Base-by-base conservation (phyloP, 352 stramenopile species). In the Peronospora destructor region DNA sequence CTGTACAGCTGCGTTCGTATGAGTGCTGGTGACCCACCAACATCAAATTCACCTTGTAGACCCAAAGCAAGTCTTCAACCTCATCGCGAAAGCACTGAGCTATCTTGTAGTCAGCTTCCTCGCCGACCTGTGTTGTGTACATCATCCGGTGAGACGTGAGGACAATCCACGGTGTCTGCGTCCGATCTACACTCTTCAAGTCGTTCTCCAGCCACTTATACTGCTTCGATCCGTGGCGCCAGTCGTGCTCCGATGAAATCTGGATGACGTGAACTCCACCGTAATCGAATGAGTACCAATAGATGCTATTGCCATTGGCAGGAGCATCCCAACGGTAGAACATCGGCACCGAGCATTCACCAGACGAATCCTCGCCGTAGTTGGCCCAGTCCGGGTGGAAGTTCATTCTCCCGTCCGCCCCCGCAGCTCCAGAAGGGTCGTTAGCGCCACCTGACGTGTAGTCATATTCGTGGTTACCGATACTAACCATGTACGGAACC, bases 271-370 rank as follows among this genome's bases (percentile, higher is more conserved):
- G 86, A 6, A 97, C 76, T 28, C 79, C 79, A 14, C 67, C 79
- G 49, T 91, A 87, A 47, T 95, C 68, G 58, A 95, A 97, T n/a
- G 83, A 96, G 66, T 97, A 90, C 84, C 86, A 93, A 56, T 88
- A 93, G 28, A 91, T 81, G 14, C 61, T 54, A 28, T 78, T 76
- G 19, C 80, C 77, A 30, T 80, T 87, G 14, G 56, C 51, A 6
- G 81, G 81, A 10, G 73, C 62, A 33, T 78, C 68, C 64, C 72
- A 91, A 21, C 81, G 81, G 47, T 88, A 78, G 25, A 66, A 79
- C 70, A 85, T 89, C 7, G 81, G 78, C 33, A 89, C 81, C 1
- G 72, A 85, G 45, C 81, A 89, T 48, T 91, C 81, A 26, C 78
- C 78, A 0, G 61, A 70, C 42, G 77, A 89, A 47, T 91, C 81